These are phyloP conservation scores for Penicillium fuscoglaucum DNA, from an alignment of 2,329 filamentous ascomycete species.

Conservation along the genomic window DNA sequence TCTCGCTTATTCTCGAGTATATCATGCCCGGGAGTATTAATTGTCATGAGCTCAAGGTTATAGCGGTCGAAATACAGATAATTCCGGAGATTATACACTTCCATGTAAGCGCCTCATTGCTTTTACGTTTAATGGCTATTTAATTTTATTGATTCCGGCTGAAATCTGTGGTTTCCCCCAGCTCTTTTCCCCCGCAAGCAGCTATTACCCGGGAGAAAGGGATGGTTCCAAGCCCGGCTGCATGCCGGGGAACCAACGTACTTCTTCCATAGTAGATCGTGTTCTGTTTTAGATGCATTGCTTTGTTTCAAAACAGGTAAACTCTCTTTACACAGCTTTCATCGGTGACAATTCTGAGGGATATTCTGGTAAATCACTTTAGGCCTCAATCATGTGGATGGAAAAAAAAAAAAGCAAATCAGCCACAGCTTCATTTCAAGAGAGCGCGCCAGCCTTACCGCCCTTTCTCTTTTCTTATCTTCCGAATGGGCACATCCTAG, in stretches of 20 bases:
- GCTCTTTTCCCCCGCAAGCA: slow-evolving; percentile 16
- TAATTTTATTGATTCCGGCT: neutral
- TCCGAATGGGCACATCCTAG: slow-evolving; percentile 25
- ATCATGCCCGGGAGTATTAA: neutral
- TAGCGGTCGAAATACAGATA: neutral
- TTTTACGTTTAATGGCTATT: neutral
- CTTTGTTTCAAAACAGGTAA: slow-evolving; percentile 14
- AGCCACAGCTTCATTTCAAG: neutral
- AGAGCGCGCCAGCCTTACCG: slow-evolving; percentile 17
- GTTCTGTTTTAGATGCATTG: slow-evolving; percentile 19
- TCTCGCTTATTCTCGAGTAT: neutral
- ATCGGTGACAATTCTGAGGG: slow-evolving; percentile 10
- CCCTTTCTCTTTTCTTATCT: slow-evolving; percentile 21
- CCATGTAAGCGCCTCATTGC: neutral
- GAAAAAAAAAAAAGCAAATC: neutral
- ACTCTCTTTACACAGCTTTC: neutral
- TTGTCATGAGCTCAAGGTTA: neutral
- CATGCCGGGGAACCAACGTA: slow-evolving; percentile 34
- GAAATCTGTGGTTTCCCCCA: neutral
- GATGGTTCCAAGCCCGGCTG: slow-evolving; percentile 24
- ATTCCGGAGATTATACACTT: neutral
- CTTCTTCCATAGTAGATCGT: slow-evolving; percentile 26
- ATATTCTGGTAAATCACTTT: slow-evolving; percentile 3
- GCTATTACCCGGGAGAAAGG: slow-evolving; percentile 30
- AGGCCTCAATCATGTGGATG: slow-evolving; percentile 15